Evolutionary conservation across 345 rosid species (phyloP).

Genomic region (Populus davidiana): DNA sequence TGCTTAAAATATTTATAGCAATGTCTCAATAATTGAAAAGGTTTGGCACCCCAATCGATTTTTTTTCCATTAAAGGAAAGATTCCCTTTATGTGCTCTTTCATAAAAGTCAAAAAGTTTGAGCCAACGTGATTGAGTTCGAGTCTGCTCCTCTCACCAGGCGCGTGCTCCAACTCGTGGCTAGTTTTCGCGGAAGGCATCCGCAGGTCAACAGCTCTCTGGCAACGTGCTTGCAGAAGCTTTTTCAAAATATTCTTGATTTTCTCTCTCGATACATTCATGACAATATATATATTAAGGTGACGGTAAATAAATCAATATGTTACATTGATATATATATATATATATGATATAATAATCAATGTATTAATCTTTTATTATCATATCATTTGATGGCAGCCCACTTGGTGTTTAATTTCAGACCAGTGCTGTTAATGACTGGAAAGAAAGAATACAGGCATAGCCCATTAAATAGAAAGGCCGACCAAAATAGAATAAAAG

Average conservation of each 20-base stretch:
- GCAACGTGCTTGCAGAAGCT: not conserved
- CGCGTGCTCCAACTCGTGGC: not conserved
- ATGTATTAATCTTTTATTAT: too few relatives aligned
- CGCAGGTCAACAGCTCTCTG: not conserved
- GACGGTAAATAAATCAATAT: too few relatives aligned
- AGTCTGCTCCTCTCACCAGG: not conserved
- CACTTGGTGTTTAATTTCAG: not conserved
- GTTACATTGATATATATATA: too few relatives aligned
- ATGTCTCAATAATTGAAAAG: not conserved
- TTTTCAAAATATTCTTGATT: too few relatives aligned
- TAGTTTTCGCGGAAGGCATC: too few relatives aligned
- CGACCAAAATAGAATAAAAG: too few relatives aligned
- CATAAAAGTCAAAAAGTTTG: slow-evolving; percentile 10
- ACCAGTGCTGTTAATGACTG: too few relatives aligned
- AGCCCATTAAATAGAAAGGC: too few relatives aligned
- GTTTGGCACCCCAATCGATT: not conserved
- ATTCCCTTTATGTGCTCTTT: slow-evolving; percentile 17
- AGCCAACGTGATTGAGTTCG: not conserved
- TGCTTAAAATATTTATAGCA: not conserved
- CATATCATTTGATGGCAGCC: not conserved
- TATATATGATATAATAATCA: too few relatives aligned
- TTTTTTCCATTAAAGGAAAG: slow-evolving; percentile 40
- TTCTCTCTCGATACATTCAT: too few relatives aligned
- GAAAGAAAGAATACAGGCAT: too few relatives aligned
- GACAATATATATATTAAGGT: too few relatives aligned